phyloP scores from a whole-genome alignment of 768 basidiomycete species.

The Strobilomyces echinocephalus region DNA sequence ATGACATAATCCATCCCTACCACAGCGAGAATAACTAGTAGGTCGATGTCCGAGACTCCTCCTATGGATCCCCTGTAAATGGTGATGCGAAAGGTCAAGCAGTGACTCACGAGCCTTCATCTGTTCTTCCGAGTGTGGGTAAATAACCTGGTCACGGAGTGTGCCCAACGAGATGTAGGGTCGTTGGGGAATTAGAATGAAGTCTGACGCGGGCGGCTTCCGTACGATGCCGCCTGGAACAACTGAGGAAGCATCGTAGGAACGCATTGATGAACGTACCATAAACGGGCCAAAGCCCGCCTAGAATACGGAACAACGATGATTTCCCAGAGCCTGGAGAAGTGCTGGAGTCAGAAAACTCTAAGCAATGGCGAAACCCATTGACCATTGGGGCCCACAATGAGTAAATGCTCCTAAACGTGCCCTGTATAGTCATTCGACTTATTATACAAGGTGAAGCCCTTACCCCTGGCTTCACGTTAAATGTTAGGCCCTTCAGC shows the following conservation, averaged over 20 bases:
- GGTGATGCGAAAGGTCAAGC: background rate
- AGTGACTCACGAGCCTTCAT: constrained; percentile 67
- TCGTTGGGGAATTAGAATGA: constrained; percentile 93
- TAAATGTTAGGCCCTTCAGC: constrained; percentile 79
- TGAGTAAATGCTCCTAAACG: constrained; percentile 77
- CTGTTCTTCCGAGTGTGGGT: constrained; percentile 78
- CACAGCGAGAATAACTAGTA: constrained; percentile 64
- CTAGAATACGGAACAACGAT: constrained; percentile 91
- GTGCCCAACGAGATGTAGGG: constrained; percentile 95
- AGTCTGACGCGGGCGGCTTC: constrained; percentile 83
- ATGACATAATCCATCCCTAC: constrained; percentile 86
- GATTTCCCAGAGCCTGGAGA: constrained; percentile 77
- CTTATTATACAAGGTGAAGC: background rate
- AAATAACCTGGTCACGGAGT: constrained; percentile 92
- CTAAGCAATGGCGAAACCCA: background rate
- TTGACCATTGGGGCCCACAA: constrained; percentile 90
- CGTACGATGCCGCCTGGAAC: constrained; percentile 63
- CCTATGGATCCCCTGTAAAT: constrained; percentile 36
- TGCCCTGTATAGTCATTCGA: background rate
- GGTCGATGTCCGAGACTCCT: constrained; percentile 68
- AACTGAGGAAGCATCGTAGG: constrained; percentile 10
- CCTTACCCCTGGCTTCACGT: constrained; percentile 77
- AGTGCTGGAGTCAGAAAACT: background rate
- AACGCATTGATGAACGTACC: constrained; percentile 18
- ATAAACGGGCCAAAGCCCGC: constrained; percentile 90